These are phyloP conservation scores for Sporisorium sorghi DNA, from an alignment of 1,284 basidiomycete genomes.

Conservation along the genomic window DNA sequence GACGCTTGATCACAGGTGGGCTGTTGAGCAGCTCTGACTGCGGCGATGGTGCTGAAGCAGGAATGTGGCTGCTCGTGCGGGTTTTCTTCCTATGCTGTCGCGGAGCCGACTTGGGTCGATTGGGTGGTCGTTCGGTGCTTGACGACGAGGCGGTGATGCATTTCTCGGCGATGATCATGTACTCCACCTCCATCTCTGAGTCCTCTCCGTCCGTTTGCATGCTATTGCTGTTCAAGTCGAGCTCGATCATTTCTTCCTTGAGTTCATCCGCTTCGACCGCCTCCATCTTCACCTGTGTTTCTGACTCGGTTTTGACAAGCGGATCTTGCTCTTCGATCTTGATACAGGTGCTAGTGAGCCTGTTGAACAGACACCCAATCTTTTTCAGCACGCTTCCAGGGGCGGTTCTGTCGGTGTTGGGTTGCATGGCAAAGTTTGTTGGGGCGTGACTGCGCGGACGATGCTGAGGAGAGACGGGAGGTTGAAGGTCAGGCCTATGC, in stretches of 20 bases:
- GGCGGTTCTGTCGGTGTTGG: background rate
- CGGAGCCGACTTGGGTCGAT: background rate
- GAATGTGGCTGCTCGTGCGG: background rate
- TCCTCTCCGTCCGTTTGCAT: constrained; percentile 6
- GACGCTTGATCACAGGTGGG: constrained; percentile 20
- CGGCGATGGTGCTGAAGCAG: background rate
- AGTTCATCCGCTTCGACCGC: background rate
- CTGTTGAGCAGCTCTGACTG: background rate
- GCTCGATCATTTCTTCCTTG: background rate
- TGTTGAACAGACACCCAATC: background rate
- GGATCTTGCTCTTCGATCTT: constrained; percentile 6
- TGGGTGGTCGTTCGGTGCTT: background rate
- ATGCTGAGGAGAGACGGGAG: background rate
- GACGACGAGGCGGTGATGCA: no score
- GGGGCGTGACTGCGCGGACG: background rate
- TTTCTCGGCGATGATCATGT: constrained; percentile 34
- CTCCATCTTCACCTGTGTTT: background rate
- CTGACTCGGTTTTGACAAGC: background rate
- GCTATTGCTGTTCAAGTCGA: background rate
- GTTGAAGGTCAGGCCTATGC: background rate
- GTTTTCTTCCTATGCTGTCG: background rate
- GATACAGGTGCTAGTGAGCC: constrained; percentile 1
- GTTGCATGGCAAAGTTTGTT: background rate
- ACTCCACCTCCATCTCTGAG: constrained; percentile 30
- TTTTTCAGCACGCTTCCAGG: constrained; percentile 2